These are phyloP conservation scores for Pseudopyrenochaeta lycopersici DNA, from an alignment of 2,329 filamentous ascomycete genomes.

Conservation along the genomic window DNA sequence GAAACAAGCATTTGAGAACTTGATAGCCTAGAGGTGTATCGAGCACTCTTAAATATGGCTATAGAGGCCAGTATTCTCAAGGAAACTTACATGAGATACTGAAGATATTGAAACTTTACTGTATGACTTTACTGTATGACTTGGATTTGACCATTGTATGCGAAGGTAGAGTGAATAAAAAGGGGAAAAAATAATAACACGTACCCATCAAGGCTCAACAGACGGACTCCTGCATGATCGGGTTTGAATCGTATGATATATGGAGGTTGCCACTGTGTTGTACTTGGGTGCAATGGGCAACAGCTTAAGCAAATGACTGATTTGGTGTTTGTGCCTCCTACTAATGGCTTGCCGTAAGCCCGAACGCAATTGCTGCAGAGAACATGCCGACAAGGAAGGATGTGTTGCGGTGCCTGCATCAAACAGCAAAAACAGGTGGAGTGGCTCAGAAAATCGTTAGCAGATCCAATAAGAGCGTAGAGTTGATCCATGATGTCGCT, in stretches of 20 bases:
- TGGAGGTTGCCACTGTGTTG: conserved; percentile 10
- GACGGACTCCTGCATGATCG: conserved; percentile 45
- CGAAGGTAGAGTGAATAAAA: too few species aligned
- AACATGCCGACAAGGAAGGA: conserved; percentile 58
- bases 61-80: too few species aligned
- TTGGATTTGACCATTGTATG: too few species aligned
- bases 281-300: conserved; percentile 39
- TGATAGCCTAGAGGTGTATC: too few species aligned
- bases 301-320: neutral
- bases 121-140: too few species aligned
- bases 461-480: conserved; percentile 10
- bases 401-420: conserved; percentile 54
- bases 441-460: conserved; percentile 49
- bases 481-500: neutral
- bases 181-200: neutral
- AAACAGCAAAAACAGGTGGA: conserved; percentile 59
- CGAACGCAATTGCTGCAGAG: conserved; percentile 55
- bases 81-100: too few species aligned
- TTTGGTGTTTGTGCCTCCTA: conserved; percentile 24
- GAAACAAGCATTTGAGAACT: too few species aligned
- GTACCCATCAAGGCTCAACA: conserved; percentile 56
- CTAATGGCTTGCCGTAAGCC: conserved; percentile 33
- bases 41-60: too few species aligned
- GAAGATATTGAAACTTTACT: too few species aligned
- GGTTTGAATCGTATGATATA: conserved; percentile 46